These are phyloP conservation scores for Debaryomyces fabryi DNA, from an alignment of 1,139 yeast genomes.

Conservation along the genomic window DNA sequence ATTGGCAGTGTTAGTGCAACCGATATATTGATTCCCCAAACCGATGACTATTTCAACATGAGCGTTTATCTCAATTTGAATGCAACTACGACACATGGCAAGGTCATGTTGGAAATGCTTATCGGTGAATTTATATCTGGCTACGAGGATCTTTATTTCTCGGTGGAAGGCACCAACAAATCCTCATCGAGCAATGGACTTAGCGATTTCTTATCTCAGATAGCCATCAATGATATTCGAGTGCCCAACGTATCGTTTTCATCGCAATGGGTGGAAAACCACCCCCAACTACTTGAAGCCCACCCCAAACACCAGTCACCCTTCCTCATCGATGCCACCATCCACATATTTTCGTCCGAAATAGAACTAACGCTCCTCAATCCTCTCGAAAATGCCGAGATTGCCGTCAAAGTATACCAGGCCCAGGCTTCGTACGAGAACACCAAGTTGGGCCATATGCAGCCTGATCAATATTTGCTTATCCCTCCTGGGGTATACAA, in stretches of 20 bases:
- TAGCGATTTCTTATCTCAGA: not conserved
- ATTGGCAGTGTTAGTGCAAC: constrained; percentile 20
- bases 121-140: constrained; percentile 29
- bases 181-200: not conserved
- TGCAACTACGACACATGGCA: constrained; percentile 2
- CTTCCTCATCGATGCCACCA: constrained; percentile 47
- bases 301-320: constrained; percentile 7
- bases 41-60: constrained; percentile 16
- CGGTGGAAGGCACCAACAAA: not conserved
- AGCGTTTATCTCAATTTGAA: constrained; percentile 18
- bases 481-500: constrained; percentile 54
- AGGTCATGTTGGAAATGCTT: constrained; percentile 13
- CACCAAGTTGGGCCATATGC: constrained; percentile 47
- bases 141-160: constrained; percentile 11
- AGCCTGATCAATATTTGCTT: constrained; percentile 34
- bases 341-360: constrained; percentile 56
- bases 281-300: not conserved
- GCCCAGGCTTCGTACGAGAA: constrained; percentile 53
- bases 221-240: not conserved
- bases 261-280: not conserved
- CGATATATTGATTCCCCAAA: constrained; percentile 21
- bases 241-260: constrained; percentile 7
- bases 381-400: constrained; percentile 49
- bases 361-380: constrained; percentile 54
- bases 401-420: constrained; percentile 39